Evolutionary conservation across 176 grass and related monocot species (phyloP).

Genomic region (Calamus simplicifolius): DNA sequence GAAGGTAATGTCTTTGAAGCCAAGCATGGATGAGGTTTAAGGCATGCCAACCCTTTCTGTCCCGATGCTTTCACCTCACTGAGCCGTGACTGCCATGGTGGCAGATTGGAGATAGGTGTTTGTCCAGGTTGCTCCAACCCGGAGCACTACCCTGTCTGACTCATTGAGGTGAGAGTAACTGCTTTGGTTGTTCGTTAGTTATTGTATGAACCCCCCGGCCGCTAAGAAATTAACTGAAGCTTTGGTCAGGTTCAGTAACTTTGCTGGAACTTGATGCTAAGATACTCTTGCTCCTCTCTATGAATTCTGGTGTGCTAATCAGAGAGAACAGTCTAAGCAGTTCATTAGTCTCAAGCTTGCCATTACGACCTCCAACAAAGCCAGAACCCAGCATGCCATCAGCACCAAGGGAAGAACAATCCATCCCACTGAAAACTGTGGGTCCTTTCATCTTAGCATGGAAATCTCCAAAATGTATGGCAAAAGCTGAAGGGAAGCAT

Average conservation of each 20-base stretch:
- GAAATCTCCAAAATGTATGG: too few relatives aligned
- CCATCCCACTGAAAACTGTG: background rate
- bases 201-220: background rate
- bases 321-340: constrained; percentile 31
- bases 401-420: background rate
- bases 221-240: background rate
- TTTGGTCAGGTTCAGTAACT: background rate
- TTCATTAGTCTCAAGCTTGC: constrained; percentile 46
- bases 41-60: too few relatives aligned
- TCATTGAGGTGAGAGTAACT: background rate
- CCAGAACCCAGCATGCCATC: background rate
- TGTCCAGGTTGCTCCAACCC: constrained; percentile 1
- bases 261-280: background rate
- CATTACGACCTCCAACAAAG: background rate
- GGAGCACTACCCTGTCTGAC: background rate
- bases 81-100: background rate
- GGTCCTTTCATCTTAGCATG: too few relatives aligned
- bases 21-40: background rate
- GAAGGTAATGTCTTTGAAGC: background rate
- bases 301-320: constrained; percentile 27
- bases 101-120: background rate
- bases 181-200: background rate
- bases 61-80: background rate
- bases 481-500: too few relatives aligned
- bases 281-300: constrained; percentile 27